Evolutionary conservation across 768 basidiomycete species (phyloP), one percentile per base, ranked within the genome.

Genomic region (Mycena epipterygia): DNA sequence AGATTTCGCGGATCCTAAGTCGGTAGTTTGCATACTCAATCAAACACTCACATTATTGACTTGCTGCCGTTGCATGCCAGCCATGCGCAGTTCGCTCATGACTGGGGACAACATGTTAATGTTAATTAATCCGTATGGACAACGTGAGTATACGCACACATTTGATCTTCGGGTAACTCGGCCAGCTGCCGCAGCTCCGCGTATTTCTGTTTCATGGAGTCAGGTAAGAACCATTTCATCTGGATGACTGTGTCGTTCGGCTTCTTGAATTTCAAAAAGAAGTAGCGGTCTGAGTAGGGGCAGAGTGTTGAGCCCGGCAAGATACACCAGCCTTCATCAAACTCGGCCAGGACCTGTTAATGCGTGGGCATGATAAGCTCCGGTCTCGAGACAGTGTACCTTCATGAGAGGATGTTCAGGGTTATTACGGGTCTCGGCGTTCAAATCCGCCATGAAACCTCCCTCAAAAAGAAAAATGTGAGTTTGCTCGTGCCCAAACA

Each of bases 271-370:
- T 62, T 62, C 32, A 62, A 12, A 39, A 62, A 62, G 46, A 62
- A 62, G 48, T 62, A 62, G 35, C 60, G 60, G 39, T 62, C 60
- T 0, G 60, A 62, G 48, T 62, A 62, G 46, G 60, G 60, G 48
- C 60, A 62, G 32, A 62, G 60, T 19, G 48, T 51, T 25, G 60
- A 62, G 48, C 60, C 60, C 33, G 60, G 60, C 35, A 35, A n/a
- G 46, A 62, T 23, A 62, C 60, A 49, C 60, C 60, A 62, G 30
- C 60, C 60, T 37, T 62, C 48, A 21, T 39, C 60, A 39, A 62
- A 62, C 42, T 62, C 60, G 35, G 11, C 5, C 33, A 62, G 13
- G 48, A 62, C 60, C 60, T 51, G 23, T 17, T 7, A 27, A 44
- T 48, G 29, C 37, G 13, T 35, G 30, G n/a, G 13, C 27, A 48